Percentiles rank a stretch among this genome's conserved stretches.
Evolutionary conservation across 1,284 basidiomycete species (phyloP).

Genomic region (Phellopilus nigrolimitatus): DNA sequence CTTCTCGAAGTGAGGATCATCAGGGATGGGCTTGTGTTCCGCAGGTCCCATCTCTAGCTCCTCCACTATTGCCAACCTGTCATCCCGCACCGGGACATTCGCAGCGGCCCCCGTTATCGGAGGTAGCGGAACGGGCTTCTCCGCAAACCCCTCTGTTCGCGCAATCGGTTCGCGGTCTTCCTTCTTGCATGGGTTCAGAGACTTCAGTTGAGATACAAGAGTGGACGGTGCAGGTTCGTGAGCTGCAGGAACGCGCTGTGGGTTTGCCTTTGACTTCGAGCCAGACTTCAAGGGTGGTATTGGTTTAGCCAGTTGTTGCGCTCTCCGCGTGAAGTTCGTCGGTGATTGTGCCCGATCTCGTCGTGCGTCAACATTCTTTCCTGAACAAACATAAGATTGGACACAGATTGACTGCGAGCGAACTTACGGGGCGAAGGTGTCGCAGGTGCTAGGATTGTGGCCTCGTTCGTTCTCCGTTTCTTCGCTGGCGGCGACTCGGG

Average conservation of each 20-base stretch:
- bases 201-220: conserved; percentile 19
- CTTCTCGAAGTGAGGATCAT: conserved; percentile 69
- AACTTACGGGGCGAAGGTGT: conserved; percentile 68
- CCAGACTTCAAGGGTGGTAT: not conserved
- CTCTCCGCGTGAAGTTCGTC: not conserved
- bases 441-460: conserved; percentile 49
- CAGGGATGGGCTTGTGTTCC: conserved; percentile 57
- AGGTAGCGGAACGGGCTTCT: conserved; percentile 20
- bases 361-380: conserved; percentile 19
- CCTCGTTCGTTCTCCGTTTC: conserved; percentile 43
- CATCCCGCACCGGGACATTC: conserved; percentile 44
- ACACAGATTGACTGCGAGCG: conserved; percentile 5
- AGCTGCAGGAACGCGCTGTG: not conserved
- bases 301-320: not conserved
- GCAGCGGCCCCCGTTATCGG: not conserved
- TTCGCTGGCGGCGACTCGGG: conserved; percentile 37
- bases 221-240: conserved; percentile 9
- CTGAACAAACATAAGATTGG: conserved; percentile 3
- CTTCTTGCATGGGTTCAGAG: conserved; percentile 2
- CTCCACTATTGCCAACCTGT: conserved; percentile 68
- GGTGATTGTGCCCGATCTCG: conserved; percentile 5
- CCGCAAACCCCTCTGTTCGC: conserved; percentile 22
- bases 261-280: not conserved
- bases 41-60: conserved; percentile 71
- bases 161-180: conserved; percentile 11